phyloP scores from a whole-genome alignment of 2,329 filamentous ascomycete genomes.

The Claviceps capensis region DNA sequence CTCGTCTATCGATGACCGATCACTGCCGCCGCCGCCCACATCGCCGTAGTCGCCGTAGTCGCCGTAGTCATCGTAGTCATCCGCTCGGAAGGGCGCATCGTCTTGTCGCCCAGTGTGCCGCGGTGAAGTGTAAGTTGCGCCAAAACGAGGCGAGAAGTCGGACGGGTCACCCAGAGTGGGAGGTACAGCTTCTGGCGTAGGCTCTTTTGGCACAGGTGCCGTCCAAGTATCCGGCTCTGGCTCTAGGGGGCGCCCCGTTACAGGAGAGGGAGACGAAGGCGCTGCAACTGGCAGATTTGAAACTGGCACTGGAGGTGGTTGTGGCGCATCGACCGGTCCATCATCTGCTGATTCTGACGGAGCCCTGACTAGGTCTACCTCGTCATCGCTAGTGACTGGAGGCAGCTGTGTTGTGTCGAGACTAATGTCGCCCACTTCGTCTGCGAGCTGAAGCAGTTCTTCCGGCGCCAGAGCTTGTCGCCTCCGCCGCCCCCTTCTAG shows the following conservation, averaged over 20 bases:
- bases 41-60: constrained; percentile 8
- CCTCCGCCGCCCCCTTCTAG: constrained; percentile 8
- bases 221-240: constrained; percentile 33
- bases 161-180: neutral
- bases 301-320: neutral
- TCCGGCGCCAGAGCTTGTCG: constrained; percentile 14
- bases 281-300: neutral
- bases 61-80: constrained; percentile 13
- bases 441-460: constrained; percentile 14
- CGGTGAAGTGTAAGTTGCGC: constrained; percentile 1
- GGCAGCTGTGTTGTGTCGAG: constrained; percentile 6
- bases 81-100: constrained; percentile 9
- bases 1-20: constrained; percentile 21
- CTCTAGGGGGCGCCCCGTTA: constrained; percentile 7
- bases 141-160: constrained; percentile 6
- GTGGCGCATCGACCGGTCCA: neutral
- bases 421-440: constrained; percentile 10
- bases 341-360: constrained; percentile 10
- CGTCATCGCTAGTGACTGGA: constrained; percentile 13
- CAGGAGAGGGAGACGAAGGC: constrained; percentile 4
- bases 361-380: constrained; percentile 16
- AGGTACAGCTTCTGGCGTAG: constrained; percentile 19
- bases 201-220: constrained; percentile 24
- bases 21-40: constrained; percentile 19
- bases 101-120: constrained; percentile 3